phyloP scores from a whole-genome alignment of 2,329 filamentous ascomycete genomes.

The Metarhizium album region DNA sequence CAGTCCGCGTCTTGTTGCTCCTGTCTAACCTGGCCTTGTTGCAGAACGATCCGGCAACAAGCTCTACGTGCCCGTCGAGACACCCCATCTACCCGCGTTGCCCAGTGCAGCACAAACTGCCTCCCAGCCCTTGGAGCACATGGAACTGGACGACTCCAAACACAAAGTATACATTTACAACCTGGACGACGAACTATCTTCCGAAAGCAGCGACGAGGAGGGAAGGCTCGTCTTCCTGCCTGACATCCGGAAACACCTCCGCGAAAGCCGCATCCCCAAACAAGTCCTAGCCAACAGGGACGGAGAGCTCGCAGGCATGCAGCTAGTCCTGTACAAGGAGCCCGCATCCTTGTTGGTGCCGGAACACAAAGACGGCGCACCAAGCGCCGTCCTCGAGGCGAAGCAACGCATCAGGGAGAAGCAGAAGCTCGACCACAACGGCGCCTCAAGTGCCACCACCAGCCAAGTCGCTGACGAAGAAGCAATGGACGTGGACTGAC shows the following conservation, averaged over 20 bases:
- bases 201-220: constrained; percentile 32
- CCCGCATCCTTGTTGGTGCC: constrained; percentile 68
- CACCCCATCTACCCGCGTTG: constrained; percentile 20
- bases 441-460: constrained; percentile 4
- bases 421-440: constrained; percentile 33
- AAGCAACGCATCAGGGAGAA: constrained; percentile 54
- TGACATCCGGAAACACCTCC: constrained; percentile 74
- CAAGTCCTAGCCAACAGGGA: constrained; percentile 50
- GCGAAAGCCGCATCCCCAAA: constrained; percentile 56
- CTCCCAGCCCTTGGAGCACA: constrained; percentile 41
- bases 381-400: constrained; percentile 74
- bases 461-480: constrained; percentile 37
- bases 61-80: constrained; percentile 56
- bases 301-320: constrained; percentile 46
- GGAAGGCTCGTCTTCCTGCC: constrained; percentile 67
- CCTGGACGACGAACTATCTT: constrained; percentile 74
- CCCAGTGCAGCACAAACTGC: constrained; percentile 6
- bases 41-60: constrained; percentile 52
- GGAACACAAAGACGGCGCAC: constrained; percentile 63
- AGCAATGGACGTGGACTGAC: constrained; percentile 56
- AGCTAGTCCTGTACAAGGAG: constrained; percentile 78
- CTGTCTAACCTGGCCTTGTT: neutral
- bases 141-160: constrained; percentile 80
- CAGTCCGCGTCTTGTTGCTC: too few relatives aligned
- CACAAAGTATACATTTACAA: constrained; percentile 86